phyloP scores from a whole-genome alignment of 2,329 filamentous ascomycete genomes.

The Davidsoniella virescens region DNA sequence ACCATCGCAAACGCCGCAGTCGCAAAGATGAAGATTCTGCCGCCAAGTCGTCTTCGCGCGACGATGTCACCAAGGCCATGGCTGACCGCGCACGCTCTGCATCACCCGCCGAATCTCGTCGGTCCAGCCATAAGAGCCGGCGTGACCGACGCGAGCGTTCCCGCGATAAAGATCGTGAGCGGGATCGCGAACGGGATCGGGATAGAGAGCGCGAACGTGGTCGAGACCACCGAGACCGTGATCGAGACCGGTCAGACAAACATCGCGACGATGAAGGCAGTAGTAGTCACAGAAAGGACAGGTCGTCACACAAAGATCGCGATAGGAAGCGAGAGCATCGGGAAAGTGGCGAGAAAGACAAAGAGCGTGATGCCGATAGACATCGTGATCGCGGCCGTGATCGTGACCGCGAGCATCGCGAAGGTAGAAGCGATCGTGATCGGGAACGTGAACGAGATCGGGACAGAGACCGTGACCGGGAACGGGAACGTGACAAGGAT shows the following conservation, averaged over 20 bases:
- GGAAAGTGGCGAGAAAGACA: constrained; percentile 19
- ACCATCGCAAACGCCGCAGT: constrained; percentile 20
- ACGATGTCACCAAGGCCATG: constrained; percentile 26
- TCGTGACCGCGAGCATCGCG: constrained; percentile 17
- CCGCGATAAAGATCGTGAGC: constrained; percentile 22
- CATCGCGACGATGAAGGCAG: constrained; percentile 29
- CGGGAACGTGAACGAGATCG: constrained; percentile 14
- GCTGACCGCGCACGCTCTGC: constrained; percentile 46
- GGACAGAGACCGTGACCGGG: constrained; percentile 17
- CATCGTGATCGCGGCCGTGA: constrained; percentile 21
- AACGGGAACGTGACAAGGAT: constrained; percentile 24
- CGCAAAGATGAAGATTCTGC: constrained; percentile 34
- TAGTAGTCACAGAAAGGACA: constrained; percentile 20
- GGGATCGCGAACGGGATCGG: constrained; percentile 23
- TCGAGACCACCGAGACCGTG: constrained; percentile 9
- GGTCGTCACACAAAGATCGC: constrained; percentile 29
- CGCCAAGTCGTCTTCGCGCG: constrained; percentile 29
- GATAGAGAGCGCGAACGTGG: constrained; percentile 22
- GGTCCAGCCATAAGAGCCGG: constrained; percentile 39
- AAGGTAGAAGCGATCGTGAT: constrained; percentile 15
- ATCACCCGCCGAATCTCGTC: constrained; percentile 42
- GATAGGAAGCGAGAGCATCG: constrained; percentile 25
- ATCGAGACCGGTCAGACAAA: constrained; percentile 22
- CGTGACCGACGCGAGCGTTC: constrained; percentile 39
- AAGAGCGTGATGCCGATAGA: constrained; percentile 21